Percentiles rank a stretch among this genome's conserved stretches.
These are phyloP conservation scores for Filobasidium wieringae DNA, from an alignment of 768 basidiomycete genomes.

Conservation along the genomic window DNA sequence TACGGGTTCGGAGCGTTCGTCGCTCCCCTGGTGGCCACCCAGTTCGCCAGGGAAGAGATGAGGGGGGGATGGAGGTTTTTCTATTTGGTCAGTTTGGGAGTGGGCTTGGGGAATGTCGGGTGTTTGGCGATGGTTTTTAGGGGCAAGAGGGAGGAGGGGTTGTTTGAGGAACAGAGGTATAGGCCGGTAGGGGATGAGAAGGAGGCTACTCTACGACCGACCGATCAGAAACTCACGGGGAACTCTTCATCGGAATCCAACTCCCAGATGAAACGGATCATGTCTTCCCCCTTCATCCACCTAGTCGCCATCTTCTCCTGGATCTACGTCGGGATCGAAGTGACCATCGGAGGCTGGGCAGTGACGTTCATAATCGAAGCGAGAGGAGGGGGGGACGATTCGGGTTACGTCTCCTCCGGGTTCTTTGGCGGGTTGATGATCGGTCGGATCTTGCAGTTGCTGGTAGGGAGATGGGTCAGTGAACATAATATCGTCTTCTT, in stretches of 20 bases:
- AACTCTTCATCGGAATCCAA: no score
- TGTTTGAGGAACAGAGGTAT: constrained; percentile 17
- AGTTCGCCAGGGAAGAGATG: constrained; percentile 52
- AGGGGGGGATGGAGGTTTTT: constrained; percentile 59
- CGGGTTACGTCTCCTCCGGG: constrained; percentile 37
- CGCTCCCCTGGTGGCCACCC: constrained; percentile 66
- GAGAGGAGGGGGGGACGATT: constrained; percentile 21
- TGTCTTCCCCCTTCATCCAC: constrained; percentile 28
- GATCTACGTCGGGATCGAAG: constrained; percentile 41
- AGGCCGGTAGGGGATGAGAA: neutral
- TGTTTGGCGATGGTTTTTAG: constrained; percentile 53
- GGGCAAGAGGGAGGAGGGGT: constrained; percentile 60
- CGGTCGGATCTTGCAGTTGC: constrained; percentile 48
- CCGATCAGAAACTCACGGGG: neutral
- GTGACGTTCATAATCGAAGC: constrained; percentile 25
- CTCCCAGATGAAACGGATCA: constrained; percentile 33
- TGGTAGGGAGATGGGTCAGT: constrained; percentile 40
- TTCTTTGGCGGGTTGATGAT: constrained; percentile 44
- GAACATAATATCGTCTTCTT: constrained; percentile 30
- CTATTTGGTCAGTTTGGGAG: constrained; percentile 56
- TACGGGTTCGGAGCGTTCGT: constrained; percentile 50
- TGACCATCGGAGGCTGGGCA: constrained; percentile 17
- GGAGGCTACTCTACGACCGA: neutral
- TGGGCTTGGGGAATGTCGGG: constrained; percentile 52
- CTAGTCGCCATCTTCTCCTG: constrained; percentile 35